Conservation (phyloP, 441 rosid genomes). For the Rhodomyrtus psidioides region DNA sequence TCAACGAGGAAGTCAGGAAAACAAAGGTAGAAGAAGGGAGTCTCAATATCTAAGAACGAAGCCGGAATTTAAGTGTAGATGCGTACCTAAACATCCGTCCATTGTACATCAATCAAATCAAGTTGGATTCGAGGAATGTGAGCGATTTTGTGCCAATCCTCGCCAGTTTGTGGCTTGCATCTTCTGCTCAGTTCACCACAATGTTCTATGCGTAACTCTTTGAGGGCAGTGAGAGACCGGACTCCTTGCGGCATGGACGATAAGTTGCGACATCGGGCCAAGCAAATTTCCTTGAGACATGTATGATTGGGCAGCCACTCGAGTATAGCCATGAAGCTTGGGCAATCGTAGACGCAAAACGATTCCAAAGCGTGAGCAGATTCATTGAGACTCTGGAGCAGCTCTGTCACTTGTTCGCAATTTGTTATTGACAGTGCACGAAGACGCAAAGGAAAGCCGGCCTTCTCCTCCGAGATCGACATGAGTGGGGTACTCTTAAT, state of each 20-base stretch:
- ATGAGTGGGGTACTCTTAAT: accelerated
- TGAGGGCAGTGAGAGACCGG: not conserved
- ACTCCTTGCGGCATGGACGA: not conserved
- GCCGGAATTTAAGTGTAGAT: not conserved
- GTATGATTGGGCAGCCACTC: not conserved
- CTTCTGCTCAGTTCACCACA: not conserved
- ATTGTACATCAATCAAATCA: not conserved
- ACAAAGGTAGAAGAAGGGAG: no score
- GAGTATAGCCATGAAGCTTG: no score
- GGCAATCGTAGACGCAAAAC: not conserved
- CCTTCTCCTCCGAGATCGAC: not conserved
- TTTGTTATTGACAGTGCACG: accelerated
- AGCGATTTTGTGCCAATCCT: no score
- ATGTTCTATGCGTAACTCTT: not conserved
- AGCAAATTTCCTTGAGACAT: not conserved
- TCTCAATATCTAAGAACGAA: not conserved
- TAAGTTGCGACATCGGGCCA: not conserved
- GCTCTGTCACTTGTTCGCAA: not conserved
- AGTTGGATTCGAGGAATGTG: no score
- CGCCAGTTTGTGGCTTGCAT: not conserved
- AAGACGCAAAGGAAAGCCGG: not conserved
- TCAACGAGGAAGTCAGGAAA: no score
- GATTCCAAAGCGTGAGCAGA: not conserved
- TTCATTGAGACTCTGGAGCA: not conserved
- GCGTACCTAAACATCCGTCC: not conserved